Evolutionary conservation across 1,284 basidiomycete species (phyloP).

Genomic region (Naganishia sp.): DNA sequence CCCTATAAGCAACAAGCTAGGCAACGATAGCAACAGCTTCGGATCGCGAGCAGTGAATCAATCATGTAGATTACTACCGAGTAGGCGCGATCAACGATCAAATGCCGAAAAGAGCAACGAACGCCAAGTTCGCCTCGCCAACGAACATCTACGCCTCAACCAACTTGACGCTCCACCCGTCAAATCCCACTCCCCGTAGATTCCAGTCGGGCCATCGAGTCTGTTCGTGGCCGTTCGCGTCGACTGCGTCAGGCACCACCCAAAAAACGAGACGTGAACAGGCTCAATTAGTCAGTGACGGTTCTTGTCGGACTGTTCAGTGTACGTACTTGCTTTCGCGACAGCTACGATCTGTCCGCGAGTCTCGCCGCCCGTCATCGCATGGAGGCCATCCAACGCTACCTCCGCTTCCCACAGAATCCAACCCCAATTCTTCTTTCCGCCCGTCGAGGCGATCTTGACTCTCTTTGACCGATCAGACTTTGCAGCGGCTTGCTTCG

Average conservation of each 20-base stretch:
- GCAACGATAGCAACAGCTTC: too few species aligned
- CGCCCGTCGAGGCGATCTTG: background rate
- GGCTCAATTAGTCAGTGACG: background rate
- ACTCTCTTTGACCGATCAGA: background rate
- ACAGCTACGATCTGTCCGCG: slow-evolving; percentile 17
- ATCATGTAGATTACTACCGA: too few species aligned
- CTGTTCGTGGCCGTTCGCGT: slow-evolving; percentile 24
- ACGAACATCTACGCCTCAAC: background rate
- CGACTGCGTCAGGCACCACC: background rate
- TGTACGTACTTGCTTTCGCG: slow-evolving; percentile 25
- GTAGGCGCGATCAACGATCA: too few species aligned
- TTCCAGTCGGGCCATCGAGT: slow-evolving; percentile 30
- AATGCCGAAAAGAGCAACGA: too few species aligned
- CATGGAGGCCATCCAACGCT: background rate
- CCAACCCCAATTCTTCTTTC: slow-evolving; percentile 28
- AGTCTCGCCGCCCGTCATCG: background rate
- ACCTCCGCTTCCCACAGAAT: slow-evolving; percentile 16
- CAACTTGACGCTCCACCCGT: slow-evolving; percentile 27
- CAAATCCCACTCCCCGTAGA: slow-evolving; percentile 28
- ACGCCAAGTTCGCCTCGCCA: too few species aligned
- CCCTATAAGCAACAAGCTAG: too few species aligned
- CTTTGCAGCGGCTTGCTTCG: slow-evolving; percentile 10
- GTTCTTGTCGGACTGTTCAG: background rate
- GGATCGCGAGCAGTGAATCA: too few species aligned
- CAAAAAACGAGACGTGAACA: background rate